Conservation (phyloP, 176 grass and related monocot species). For the Musa schizocarpa region DNA sequence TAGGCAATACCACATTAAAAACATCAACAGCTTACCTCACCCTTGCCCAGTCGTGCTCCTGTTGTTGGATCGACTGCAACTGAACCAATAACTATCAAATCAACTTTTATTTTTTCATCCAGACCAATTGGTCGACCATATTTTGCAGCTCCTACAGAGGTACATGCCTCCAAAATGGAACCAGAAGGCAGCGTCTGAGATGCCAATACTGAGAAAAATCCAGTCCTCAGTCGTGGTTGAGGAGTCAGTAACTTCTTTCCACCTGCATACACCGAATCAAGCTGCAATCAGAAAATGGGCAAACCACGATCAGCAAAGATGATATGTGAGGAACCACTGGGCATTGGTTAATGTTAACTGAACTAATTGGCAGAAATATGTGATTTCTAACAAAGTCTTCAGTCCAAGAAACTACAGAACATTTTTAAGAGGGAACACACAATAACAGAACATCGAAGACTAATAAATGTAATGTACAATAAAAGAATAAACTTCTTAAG, state of each 20-base stretch:
- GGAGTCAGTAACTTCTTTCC: slow-evolving; percentile 81
- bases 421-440: background rate
- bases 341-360: too few relatives aligned
- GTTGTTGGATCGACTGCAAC: slow-evolving; percentile 92
- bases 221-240: slow-evolving; percentile 79
- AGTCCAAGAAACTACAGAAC: background rate
- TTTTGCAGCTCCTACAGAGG: slow-evolving; percentile 82
- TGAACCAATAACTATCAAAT: slow-evolving; percentile 76
- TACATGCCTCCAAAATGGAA: slow-evolving; percentile 72
- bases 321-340: background rate
- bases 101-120: slow-evolving; percentile 72
- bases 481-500: background rate
- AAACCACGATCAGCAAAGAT: background rate
- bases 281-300: background rate
- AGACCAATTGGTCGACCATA: slow-evolving; percentile 72
- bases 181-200: slow-evolving; percentile 53
- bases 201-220: slow-evolving; percentile 77
- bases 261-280: slow-evolving; percentile 26
- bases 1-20: background rate
- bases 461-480: background rate
- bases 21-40: slow-evolving; percentile 47
- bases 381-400: background rate
- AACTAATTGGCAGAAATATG: too few relatives aligned
- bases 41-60: slow-evolving; percentile 77
- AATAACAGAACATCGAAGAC: background rate